These are phyloP conservation scores for Thamnidium elegans DNA, from an alignment of 192 early-diverging fungal genomes.

Conservation along the genomic window DNA sequence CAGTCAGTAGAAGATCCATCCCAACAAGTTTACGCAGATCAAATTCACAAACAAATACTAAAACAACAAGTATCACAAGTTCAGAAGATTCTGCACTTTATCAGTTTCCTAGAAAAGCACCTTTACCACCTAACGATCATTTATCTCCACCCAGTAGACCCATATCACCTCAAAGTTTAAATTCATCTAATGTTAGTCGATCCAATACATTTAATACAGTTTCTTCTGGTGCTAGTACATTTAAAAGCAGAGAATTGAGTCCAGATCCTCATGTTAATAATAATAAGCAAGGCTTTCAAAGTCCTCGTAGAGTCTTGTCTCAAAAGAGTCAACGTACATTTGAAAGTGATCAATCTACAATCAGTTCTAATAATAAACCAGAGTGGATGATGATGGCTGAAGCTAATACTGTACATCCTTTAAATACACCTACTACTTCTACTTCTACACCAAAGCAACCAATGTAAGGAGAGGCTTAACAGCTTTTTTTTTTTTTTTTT, in stretches of 20 bases:
- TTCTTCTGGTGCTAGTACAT: slow-evolving; percentile 2
- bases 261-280: neutral
- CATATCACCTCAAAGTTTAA: slow-evolving; percentile 19
- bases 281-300: neutral
- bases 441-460: neutral
- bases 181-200: slow-evolving; percentile 24
- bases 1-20: neutral
- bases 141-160: slow-evolving; percentile 14
- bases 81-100: slow-evolving; percentile 16
- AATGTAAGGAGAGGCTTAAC: neutral
- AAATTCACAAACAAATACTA: slow-evolving; percentile 5
- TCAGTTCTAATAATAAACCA: neutral
- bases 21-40: slow-evolving; percentile 1
- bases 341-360: slow-evolving; percentile 5
- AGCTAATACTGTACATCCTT: neutral
- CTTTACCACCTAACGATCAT: slow-evolving; percentile 20
- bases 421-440: neutral
- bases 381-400: neutral
- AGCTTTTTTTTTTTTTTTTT: neutral
- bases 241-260: slow-evolving; percentile 6
- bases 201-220: slow-evolving; percentile 36
- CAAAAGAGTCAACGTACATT: slow-evolving; percentile 14
- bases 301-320: slow-evolving; percentile 7
- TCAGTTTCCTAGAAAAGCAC: slow-evolving; percentile 33
- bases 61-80: neutral